phyloP scores from a whole-genome alignment of 768 basidiomycete species.

The Kondoa subrosea region DNA sequence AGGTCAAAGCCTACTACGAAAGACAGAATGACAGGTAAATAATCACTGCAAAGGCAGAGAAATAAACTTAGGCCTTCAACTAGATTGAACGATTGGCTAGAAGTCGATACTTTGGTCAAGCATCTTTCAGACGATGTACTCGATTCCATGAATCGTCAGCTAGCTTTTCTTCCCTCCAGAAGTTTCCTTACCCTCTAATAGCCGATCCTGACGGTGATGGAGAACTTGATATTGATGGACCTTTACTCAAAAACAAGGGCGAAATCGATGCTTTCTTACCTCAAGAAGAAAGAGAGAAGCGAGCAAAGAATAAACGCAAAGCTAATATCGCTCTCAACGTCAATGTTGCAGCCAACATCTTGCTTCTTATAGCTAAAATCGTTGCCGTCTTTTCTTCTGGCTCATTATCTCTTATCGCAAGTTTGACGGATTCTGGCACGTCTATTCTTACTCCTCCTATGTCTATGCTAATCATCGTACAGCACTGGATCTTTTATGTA shows the following conservation, averaged over 20 bases:
- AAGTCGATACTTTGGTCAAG: constrained; percentile 1
- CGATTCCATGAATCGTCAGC: not conserved
- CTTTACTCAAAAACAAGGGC: constrained; percentile 8
- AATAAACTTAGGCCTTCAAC: not conserved
- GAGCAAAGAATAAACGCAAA: constrained; percentile 9
- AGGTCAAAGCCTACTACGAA: constrained; percentile 6
- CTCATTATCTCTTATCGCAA: constrained; percentile 14
- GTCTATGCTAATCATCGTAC: too few relatives aligned
- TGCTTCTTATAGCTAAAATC: constrained; percentile 9
- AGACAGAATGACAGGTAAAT: not conserved
- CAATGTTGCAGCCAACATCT: constrained; percentile 12
- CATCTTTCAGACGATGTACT: not conserved
- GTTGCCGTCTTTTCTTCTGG: constrained; percentile 10
- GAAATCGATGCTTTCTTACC: constrained; percentile 7
- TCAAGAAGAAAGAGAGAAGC: constrained; percentile 5
- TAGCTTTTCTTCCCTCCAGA: not conserved
- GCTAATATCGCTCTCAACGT: constrained; percentile 13
- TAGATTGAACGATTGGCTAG: not conserved
- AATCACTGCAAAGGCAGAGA: not conserved
- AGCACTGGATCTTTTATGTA: constrained; percentile 14
- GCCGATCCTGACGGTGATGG: constrained; percentile 13
- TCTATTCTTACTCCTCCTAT: too few relatives aligned
- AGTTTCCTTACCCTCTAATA: not conserved
- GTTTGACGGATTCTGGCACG: constrained; percentile 14
- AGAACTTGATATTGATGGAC: constrained; percentile 9